Evolutionary conservation across 306 rosid genomes (phyloP).

Genomic region (Malus orientalis): DNA sequence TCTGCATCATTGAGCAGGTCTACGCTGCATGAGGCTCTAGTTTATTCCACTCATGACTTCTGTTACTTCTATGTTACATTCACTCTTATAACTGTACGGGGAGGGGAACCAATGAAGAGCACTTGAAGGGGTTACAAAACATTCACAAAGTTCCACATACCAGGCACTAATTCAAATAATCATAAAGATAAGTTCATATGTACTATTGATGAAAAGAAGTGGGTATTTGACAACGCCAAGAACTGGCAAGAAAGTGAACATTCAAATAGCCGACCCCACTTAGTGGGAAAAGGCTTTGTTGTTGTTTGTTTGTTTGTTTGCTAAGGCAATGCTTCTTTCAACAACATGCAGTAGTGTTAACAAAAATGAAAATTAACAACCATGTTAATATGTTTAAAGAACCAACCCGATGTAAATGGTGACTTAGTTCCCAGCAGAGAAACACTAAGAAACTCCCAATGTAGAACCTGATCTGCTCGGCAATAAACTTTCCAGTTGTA

Average conservation of each 20-base stretch:
- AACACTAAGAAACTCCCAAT: conserved; percentile 56
- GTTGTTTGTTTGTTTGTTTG: no score
- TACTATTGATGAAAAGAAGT: not conserved
- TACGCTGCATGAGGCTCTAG: not conserved
- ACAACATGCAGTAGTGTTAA: not conserved
- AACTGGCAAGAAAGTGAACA: not conserved
- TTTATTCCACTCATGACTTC: not conserved
- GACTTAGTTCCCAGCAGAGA: conserved; percentile 82
- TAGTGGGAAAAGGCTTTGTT: no score
- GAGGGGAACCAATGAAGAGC: not conserved
- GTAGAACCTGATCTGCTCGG: conserved; percentile 40
- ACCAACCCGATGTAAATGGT: conserved; percentile 75
- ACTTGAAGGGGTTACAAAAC: not conserved
- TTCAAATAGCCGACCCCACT: no score
- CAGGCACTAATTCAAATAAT: not conserved
- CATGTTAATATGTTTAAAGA: conserved; percentile 1
- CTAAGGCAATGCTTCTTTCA: not conserved
- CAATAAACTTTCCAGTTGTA: conserved; percentile 28
- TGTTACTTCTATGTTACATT: not conserved
- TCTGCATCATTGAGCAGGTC: not conserved
- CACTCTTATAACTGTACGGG: not conserved
- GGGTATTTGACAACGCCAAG: not conserved
- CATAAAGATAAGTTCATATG: not conserved
- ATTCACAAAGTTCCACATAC: not conserved
- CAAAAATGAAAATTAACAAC: not conserved